Evolutionary conservation across 768 basidiomycete genomes (phyloP).

Genomic region (Dendrothele bispora): DNA sequence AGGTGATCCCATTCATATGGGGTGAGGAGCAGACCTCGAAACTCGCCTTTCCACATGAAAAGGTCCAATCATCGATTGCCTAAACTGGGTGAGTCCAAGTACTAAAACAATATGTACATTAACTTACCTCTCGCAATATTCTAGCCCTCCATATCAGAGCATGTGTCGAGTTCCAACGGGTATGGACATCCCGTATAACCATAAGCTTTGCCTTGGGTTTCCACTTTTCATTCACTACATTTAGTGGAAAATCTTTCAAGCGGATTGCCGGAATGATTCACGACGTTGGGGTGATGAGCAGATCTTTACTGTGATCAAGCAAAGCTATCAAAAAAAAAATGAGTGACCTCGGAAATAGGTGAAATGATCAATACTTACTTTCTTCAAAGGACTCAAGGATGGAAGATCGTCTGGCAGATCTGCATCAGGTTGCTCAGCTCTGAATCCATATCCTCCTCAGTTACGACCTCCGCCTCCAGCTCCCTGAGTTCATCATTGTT

Average conservation of each 20-base stretch:
- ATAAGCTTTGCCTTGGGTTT: constrained; percentile 14
- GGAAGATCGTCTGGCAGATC: neutral
- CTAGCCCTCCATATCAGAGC: constrained; percentile 29
- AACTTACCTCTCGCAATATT: constrained; percentile 22
- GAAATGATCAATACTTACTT: neutral
- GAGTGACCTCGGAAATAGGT: neutral
- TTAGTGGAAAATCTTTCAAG: constrained; percentile 16
- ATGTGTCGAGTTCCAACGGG: constrained; percentile 35
- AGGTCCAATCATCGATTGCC: constrained; percentile 33
- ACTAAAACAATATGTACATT: neutral
- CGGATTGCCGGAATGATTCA: neutral
- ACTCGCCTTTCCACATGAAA: constrained; percentile 11
- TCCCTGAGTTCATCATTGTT: constrained; percentile 19
- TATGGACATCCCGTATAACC: constrained; percentile 31
- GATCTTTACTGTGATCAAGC: constrained; percentile 29
- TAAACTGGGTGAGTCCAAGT: constrained; percentile 9
- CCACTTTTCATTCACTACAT: constrained; percentile 13
- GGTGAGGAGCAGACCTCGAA: constrained; percentile 14
- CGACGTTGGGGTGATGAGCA: constrained; percentile 30
- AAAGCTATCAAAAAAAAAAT: constrained; percentile 20
- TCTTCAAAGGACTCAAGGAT: neutral
- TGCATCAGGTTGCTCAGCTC: neutral
- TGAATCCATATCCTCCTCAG: constrained; percentile 18
- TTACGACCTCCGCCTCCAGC: constrained; percentile 17
- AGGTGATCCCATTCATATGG: constrained; percentile 21